A percentile compares a stretch with the other conserved stretches of the same genome.
These are phyloP conservation scores for Vitellaria paradoxa DNA, from an alignment of 179 eudicot genomes.

Conservation along the genomic window DNA sequence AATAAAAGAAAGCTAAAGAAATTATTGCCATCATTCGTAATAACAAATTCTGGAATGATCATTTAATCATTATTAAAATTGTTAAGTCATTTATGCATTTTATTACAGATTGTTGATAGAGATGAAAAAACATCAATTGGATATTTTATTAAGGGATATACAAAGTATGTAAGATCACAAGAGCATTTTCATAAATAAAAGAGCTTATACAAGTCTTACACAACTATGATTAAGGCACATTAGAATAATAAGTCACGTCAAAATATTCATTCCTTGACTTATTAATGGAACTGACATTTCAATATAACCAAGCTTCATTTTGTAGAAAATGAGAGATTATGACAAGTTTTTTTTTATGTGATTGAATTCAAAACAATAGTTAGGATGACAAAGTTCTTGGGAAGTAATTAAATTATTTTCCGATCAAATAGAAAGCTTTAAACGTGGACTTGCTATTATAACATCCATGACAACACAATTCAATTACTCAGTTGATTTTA, in stretches of 20 bases:
- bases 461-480: no score
- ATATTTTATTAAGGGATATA: conserved; percentile 3
- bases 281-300: background rate
- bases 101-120: background rate
- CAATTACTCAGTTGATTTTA: no score
- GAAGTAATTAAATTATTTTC: no score
- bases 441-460: no score
- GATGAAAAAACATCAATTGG: background rate
- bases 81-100: background rate
- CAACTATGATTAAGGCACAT: background rate
- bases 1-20: background rate
- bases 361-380: no score
- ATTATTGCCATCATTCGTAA: background rate
- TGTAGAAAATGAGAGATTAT: no score
- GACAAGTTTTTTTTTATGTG: no score
- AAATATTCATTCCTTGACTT: background rate
- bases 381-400: no score
- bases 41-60: background rate
- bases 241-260: background rate
- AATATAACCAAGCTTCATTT: no score
- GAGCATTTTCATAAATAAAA: background rate
- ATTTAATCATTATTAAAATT: background rate
- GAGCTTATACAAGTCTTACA: conserved; percentile 7
- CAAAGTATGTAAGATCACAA: background rate
- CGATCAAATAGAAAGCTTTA: no score